A percentile compares a stretch with the other conserved stretches of the same genome.
These are phyloP conservation scores for Pichia californica DNA, from an alignment of 805 yeast genomes.

Conservation along the genomic window DNA sequence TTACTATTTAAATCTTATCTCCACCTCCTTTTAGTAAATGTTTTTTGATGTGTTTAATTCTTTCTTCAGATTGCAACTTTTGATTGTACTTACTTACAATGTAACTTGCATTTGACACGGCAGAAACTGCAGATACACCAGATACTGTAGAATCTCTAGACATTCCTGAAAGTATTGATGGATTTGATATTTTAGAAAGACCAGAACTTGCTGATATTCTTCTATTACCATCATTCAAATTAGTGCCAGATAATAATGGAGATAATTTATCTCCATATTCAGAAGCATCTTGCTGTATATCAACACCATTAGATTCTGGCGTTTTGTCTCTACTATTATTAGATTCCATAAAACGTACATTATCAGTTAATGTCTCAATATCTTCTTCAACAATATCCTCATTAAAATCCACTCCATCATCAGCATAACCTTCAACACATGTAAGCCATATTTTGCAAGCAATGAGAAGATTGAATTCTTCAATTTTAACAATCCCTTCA, in stretches of 20 bases:
- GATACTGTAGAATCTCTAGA: conserved; percentile 2
- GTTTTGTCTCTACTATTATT: too few relatives aligned
- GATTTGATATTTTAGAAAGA: conserved; percentile 1
- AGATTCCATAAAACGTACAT: neutral
- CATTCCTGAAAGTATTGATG: conserved; percentile 1
- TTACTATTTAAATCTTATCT: neutral
- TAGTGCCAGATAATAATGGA: neutral
- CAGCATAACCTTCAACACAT: conserved; percentile 18
- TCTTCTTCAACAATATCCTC: neutral
- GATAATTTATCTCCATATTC: conserved; percentile 1
- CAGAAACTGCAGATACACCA: neutral
- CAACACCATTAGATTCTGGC: neutral
- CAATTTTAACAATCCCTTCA: conserved; percentile 25
- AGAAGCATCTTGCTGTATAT: neutral
- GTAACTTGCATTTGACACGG: conserved; percentile 10
- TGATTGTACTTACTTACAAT: conserved; percentile 12
- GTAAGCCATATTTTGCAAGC: conserved; percentile 31
- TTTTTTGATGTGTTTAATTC: conserved; percentile 21
- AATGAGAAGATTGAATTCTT: conserved; percentile 28
- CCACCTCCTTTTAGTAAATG: conserved; percentile 15
- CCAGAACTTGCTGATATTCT: neutral
- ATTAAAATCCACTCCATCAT: neutral
- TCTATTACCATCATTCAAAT: neutral
- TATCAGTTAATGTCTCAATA: neutral
- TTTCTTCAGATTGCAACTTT: conserved; percentile 18